Evolutionary conservation across 2,329 filamentous ascomycete species (phyloP), one percentile per base, ranked within the genome.

Genomic region (Paecilomyces formosus): DNA sequence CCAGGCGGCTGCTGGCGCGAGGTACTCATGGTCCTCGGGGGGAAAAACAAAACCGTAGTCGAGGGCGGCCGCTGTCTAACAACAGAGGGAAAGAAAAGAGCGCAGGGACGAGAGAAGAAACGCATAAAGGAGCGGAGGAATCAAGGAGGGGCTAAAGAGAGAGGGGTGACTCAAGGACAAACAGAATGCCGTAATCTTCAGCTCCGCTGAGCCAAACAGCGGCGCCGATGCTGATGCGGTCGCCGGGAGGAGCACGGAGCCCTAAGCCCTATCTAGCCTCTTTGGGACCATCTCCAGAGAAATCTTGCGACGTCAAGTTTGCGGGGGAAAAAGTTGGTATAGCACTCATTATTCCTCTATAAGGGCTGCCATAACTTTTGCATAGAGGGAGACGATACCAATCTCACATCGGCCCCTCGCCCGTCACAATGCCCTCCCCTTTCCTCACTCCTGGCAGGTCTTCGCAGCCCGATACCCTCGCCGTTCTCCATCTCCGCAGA

Each of bases 401-500:
- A 18, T 53, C 13, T 53, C 6, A 24, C 12, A 53, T 53, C n/a
- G 39, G n/a, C 18, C 9, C 9, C 18, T 45, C 9, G 9, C n/a
- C 50, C 13, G 50, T 52, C 50, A n/a, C 21, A 18, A 77, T 77
- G 75, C 68, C 75, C 1, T 96, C 92, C 9, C 88, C 92, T 0
- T 97, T 99, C 66, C 82, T 97, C 45, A 83, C 88, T 56, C 86
- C 89, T 0, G 85, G 87, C 15, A 69, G 79, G 2, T 75, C 77
- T 21, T 86, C 92, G 3, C 78, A 81, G 11, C 77, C 85, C 22
- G 82, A 88, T 65, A 82, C 82, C 2, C 83, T 97, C 52, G 89
- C 92, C 26, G 88, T 97, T 61, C 81, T 97, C 59, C 90, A 96
- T 71, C 83, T 99, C 56, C 93, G 90, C 61, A 88, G 92, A 75